Evolutionary conservation across 2,329 filamentous ascomycete genomes (phyloP), one percentile per base, ranked within the genome.

Genomic region (Pseudocercospora musae): DNA sequence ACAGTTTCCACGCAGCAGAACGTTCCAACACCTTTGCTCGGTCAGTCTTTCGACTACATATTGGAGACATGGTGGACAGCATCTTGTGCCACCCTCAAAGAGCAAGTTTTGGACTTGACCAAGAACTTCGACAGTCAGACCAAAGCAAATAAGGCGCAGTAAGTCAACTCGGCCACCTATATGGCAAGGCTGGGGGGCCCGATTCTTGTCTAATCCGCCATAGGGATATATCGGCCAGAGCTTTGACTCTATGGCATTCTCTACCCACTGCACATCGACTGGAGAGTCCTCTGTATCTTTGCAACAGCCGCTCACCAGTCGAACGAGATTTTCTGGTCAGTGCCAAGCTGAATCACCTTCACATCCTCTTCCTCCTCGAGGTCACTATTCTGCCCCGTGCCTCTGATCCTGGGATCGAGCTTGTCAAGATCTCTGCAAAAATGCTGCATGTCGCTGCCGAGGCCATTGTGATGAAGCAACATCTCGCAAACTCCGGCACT

Each of bases 261-360:
- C 62, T 74, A n/a, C 72, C 73, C 18, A 23, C 58, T 4, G 66
- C 71, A 20, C 70, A 73, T 27, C 63, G 58, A 9, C 58, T 66
- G 1, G 46, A 60, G 13, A 57, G 57, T 23, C 58, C 62, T 8
- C 13, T 66, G 25, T 59, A 59, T 25, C 46, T 57, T 9, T 62
- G 59, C 20, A 62, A 63, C 46, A 31, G n/a, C 9, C 54, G 59
- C 49, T 59, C 33, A 29, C 52, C 64, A 10, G 62, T 64, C 50
- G 68, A 73, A 29, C 69, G 70, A 27, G 75, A 77, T 55, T 76
- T 76, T 40, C 59, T 75, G 3, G 68, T 72, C 29, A 72, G 72
- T 48, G 66, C 69, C 5, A 67, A 71, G 23, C 70, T 77, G 7
- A 74, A 76, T 31, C 66, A 75, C 52, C 65, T 76, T 3, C 75